Evolutionary conservation across 768 basidiomycete species (phyloP), one percentile per base, ranked within the genome.

Genomic region (Termitomyces sp.): DNA sequence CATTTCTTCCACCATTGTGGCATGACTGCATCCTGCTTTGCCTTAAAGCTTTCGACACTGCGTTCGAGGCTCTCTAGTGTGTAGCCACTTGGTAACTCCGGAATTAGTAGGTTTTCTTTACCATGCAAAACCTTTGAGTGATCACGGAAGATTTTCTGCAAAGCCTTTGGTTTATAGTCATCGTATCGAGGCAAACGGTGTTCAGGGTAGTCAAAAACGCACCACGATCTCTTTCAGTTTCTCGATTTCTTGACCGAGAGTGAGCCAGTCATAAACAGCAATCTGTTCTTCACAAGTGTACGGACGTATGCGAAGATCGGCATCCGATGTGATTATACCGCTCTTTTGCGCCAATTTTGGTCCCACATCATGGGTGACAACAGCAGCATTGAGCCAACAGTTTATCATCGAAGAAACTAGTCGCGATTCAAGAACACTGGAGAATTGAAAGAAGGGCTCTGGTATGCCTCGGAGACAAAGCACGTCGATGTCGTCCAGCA

Each of bases 291-390:
- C 71, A 13, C 13, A 29, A 13, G 72, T 74, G 67, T 69, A 75
- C 53, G 76, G 74, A 10, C 79, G 73, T 20, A 80, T 71, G 49
- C 79, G 69, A 0, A 60, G 68, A 56, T 79, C 79, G 46, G 70
- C 72, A 46, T 71, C 72, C 59, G 74, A 69, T 27, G 42, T 48
- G 27, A 73, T 55, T 46, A 68, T 46, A 13, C 63, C 52, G 12
- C 58, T 67, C 16, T 44, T 51, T 22, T 63, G 56, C 0, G 50
- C 65, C 59, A 74, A 58, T 8, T 48, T 58, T 44, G 55, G 56
- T 2, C 64, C 66, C 4, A 62, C 57, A 18, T 67, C 65, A 34
- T 63, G 46, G 9, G 7, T 26, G 29, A 39, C 27, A 9, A 63
- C n/a, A 34, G 44, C 13, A 26, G 32, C 24, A 44, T 64, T 48